These are phyloP conservation scores for Lasiosphaeria ovina DNA, from an alignment of 495 filamentous ascomycete species.

Conservation along the genomic window DNA sequence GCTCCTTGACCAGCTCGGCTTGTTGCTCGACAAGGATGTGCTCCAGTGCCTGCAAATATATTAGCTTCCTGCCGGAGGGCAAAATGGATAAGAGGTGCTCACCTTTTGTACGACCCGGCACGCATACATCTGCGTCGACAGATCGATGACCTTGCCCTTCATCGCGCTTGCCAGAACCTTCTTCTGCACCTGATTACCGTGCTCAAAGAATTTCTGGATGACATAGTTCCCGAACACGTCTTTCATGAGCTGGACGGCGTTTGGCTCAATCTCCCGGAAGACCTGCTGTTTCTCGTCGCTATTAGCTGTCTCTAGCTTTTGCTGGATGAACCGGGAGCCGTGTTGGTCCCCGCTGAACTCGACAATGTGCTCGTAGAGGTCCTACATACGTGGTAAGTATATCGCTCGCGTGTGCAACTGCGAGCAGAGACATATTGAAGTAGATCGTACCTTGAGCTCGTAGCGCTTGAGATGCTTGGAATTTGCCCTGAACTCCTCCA, in stretches of 20 bases:
- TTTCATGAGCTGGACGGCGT: conserved; percentile 85
- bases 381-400: conserved; percentile 41
- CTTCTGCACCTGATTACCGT: conserved; percentile 93
- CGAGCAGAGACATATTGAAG: not conserved
- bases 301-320: conserved; percentile 91
- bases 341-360: conserved; percentile 97
- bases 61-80: conserved; percentile 14
- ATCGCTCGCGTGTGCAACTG: not conserved
- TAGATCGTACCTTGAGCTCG: conserved; percentile 68
- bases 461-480: conserved; percentile 75
- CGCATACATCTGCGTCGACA: conserved; percentile 90
- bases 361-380: conserved; percentile 85
- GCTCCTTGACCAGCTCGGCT: conserved; percentile 76
- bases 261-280: conserved; percentile 80
- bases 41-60: conserved; percentile 68
- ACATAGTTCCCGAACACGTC: conserved; percentile 99
- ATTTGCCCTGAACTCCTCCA: conserved; percentile 78
- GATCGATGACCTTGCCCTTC: conserved; percentile 73
- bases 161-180: conserved; percentile 80
- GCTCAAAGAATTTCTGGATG: conserved; percentile 96
- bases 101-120: conserved; percentile 96
- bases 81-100: conserved; percentile 10
- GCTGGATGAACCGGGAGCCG: conserved; percentile 93
- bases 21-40: conserved; percentile 91
- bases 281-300: conserved; percentile 96